Evolutionary conservation across 148 eudicot genomes (phyloP).

Genomic region (Chenopodium album): DNA sequence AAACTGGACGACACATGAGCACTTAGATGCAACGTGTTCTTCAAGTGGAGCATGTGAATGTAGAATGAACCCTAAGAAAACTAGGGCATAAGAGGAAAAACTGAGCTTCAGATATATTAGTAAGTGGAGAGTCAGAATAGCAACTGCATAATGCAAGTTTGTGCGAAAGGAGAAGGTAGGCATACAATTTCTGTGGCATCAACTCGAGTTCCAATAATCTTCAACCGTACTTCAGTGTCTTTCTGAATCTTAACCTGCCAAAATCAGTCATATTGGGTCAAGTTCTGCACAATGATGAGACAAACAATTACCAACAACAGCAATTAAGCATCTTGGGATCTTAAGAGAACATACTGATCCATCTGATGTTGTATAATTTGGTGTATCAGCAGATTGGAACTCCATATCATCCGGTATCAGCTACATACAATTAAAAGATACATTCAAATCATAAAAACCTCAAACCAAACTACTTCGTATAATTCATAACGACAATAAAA

Average conservation of each 20-base stretch:
- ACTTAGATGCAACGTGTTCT: no score
- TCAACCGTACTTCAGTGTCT: conserved; percentile 89
- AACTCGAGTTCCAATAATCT: conserved; percentile 93
- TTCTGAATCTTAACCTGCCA: conserved; percentile 88
- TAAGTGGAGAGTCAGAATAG: neutral
- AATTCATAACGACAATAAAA: neutral
- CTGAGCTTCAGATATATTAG: conserved; percentile 1
- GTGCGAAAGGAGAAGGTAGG: neutral
- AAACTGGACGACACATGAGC: neutral
- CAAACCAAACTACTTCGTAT: neutral
- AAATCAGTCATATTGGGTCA: conserved; percentile 8
- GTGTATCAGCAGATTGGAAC: conserved; percentile 88
- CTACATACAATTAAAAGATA: conserved; percentile 29
- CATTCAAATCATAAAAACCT: neutral
- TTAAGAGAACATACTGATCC: conserved; percentile 66
- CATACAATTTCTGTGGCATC: conserved; percentile 98
- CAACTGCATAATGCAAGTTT: neutral
- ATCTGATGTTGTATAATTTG: conserved; percentile 89
- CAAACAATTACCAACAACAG: neutral
- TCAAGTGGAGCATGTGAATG: neutral
- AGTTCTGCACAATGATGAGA: neutral
- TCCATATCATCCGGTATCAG: conserved; percentile 99
- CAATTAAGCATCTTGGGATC: conserved; percentile 9
- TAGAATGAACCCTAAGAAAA: neutral
- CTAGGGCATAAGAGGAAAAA: neutral